Evolutionary conservation across 2,329 filamentous ascomycete species (phyloP).

Genomic region (Aspergillus piperis): DNA sequence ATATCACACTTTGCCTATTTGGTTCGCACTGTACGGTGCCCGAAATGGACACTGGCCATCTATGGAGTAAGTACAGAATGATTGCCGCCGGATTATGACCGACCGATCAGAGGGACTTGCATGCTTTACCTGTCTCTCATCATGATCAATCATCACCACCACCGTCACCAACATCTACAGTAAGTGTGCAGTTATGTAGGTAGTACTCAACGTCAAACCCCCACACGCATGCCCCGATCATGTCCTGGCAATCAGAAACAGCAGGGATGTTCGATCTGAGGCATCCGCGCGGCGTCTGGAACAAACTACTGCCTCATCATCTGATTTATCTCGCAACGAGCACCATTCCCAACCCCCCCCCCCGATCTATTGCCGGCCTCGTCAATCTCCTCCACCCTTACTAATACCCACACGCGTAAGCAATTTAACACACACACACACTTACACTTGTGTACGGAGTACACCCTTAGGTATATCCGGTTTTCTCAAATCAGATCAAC

Average conservation of each 20-base stretch:
- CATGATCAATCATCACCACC: too few relatives aligned
- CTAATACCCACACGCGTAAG: too few relatives aligned
- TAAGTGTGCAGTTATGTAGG: neutral
- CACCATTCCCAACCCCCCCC: neutral
- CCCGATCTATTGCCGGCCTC: neutral
- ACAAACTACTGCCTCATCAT: neutral
- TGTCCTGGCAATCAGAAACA: conserved; percentile 4
- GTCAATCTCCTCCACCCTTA: too few relatives aligned
- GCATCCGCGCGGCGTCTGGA: neutral
- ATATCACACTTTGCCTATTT: conserved; percentile 14
- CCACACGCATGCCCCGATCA: neutral
- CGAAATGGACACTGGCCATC: neutral
- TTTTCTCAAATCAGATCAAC: neutral
- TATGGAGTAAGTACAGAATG: too few relatives aligned
- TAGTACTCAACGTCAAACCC: conserved; percentile 6
- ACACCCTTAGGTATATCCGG: neutral
- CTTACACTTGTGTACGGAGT: neutral
- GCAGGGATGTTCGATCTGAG: conserved; percentile 2
- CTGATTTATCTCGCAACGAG: neutral
- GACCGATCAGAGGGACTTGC: too few relatives aligned
- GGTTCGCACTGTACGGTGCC: neutral
- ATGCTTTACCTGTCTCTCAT: too few relatives aligned
- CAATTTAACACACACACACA: neutral
- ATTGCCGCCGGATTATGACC: too few relatives aligned
- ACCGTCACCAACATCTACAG: too few relatives aligned